These are phyloP conservation scores for Starmerella floris DNA, from an alignment of 805 yeast species.

Conservation along the genomic window DNA sequence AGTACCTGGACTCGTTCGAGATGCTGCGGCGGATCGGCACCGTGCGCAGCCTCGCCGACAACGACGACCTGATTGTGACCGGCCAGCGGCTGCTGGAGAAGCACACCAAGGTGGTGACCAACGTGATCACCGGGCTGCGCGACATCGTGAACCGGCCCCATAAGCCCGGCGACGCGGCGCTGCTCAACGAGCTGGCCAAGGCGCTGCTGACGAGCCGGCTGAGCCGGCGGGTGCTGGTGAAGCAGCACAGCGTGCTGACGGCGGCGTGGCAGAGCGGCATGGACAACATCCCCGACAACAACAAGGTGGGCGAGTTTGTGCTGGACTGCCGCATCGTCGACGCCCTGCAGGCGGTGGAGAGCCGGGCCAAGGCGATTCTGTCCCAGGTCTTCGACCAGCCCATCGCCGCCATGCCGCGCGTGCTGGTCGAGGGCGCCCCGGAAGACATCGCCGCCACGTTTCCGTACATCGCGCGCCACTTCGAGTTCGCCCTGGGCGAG, in stretches of 20 bases:
- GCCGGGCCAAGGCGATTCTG: conserved; percentile 28
- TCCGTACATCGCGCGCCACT: conserved; percentile 74
- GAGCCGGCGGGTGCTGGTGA: conserved; percentile 77
- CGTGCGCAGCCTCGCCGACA: conserved; percentile 59
- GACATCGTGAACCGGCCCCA: conserved; percentile 38
- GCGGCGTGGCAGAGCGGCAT: conserved; percentile 36
- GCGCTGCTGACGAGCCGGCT: conserved; percentile 73
- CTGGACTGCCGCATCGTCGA: conserved; percentile 51
- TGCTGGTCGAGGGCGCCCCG: conserved; percentile 51
- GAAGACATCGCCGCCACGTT: conserved; percentile 41
- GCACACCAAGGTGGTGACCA: conserved; percentile 72
- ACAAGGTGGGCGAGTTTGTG: conserved; percentile 56
- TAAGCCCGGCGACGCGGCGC: conserved; percentile 45
- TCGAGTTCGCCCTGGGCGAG: conserved; percentile 78
- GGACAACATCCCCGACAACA: conserved; percentile 19
- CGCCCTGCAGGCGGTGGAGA: conserved; percentile 24
- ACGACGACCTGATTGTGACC: conserved; percentile 54
- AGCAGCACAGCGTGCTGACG: conserved; percentile 76
- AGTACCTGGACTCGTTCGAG: conserved; percentile 78
- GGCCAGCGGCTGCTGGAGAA: conserved; percentile 51
- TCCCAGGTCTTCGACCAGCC: conserved; percentile 24
- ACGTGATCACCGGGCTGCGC: conserved; percentile 82
- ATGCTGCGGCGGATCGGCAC: conserved; percentile 61
- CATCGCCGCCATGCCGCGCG: conserved; percentile 45
- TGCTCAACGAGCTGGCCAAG: conserved; percentile 63